Conservation (phyloP, 2,329 filamentous ascomycete genomes). For the Botrytis galanthina region DNA sequence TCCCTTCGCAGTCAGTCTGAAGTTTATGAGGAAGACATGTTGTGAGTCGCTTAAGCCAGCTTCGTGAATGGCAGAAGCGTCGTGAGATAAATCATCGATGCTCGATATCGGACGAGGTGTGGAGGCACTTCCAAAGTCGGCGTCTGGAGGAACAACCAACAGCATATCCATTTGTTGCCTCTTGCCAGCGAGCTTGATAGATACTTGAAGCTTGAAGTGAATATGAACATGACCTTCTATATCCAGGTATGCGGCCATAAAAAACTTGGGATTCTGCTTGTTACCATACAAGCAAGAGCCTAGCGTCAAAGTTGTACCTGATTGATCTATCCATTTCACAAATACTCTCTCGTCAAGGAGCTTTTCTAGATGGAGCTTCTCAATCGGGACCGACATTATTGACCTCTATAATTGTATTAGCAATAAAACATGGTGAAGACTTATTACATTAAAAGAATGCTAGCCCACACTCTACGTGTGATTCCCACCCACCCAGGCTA, state of each 20-base stretch:
- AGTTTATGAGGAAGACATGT: background rate
- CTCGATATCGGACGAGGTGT: background rate
- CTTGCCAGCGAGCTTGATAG: background rate
- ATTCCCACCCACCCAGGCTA: conserved; percentile 14
- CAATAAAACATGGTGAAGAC: background rate
- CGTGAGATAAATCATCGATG: background rate
- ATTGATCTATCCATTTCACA: conserved; percentile 8
- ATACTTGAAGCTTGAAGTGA: background rate
- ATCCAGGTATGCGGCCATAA: background rate
- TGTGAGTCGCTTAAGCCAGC: background rate
- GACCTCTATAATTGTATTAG: background rate
- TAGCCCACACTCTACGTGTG: conserved; percentile 12
- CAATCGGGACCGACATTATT: background rate
- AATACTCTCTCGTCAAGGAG: conserved; percentile 1
- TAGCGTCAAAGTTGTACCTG: background rate
- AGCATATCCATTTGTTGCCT: background rate
- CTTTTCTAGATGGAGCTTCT: background rate
- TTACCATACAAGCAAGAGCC: background rate
- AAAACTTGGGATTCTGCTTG: background rate
- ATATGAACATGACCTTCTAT: background rate
- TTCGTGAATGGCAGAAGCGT: background rate
- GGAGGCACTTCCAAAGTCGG: background rate
- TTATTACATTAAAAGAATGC: background rate
- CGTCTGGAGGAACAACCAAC: background rate
- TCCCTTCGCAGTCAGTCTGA: background rate